These are phyloP conservation scores for Kondoa malvinella DNA, from an alignment of 768 basidiomycete genomes.

Conservation along the genomic window DNA sequence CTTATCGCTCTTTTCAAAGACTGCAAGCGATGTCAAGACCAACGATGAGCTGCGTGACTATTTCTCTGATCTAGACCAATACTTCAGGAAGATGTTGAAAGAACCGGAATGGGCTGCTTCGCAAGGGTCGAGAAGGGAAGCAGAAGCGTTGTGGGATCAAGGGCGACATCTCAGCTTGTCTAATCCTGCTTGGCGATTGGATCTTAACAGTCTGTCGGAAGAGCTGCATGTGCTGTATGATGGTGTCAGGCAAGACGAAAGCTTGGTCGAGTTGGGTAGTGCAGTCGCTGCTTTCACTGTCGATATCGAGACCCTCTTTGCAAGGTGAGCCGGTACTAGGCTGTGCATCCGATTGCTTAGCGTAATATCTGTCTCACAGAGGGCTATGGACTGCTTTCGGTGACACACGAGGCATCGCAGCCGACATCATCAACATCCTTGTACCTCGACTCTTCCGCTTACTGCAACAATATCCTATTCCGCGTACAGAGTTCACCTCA, in stretches of 20 bases:
- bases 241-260: neutral
- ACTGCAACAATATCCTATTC: neutral
- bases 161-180: neutral
- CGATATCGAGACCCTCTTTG: neutral
- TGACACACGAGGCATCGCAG: neutral
- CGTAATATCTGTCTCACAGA: neutral
- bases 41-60: neutral
- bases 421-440: neutral
- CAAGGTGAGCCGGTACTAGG: neutral
- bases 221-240: neutral
- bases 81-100: neutral
- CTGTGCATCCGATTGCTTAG: neutral
- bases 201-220: neutral
- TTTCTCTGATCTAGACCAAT: neutral
- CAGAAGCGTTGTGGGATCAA: neutral
- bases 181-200: neutral
- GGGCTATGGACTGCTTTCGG: neutral
- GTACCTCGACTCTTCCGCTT: neutral
- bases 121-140: neutral
- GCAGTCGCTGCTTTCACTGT: neutral
- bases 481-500: constrained; percentile 4
- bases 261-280: neutral
- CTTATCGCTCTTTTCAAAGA: neutral
- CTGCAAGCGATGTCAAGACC: neutral
- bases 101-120: neutral